Conservation (phyloP, 164 flowering plant genomes). For the Annona squamosa region DNA sequence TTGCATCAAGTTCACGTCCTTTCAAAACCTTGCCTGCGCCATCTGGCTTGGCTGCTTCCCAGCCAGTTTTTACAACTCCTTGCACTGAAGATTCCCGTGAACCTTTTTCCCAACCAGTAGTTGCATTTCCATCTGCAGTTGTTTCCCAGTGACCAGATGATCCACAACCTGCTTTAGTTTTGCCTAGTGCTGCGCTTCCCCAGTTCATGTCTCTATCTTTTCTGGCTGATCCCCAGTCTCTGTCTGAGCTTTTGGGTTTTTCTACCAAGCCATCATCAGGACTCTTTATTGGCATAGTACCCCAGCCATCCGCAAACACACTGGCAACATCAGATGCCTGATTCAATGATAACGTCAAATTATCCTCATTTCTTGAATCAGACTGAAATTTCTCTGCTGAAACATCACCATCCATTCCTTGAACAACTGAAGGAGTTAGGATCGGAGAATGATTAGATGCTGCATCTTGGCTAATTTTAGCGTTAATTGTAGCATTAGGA, state of each 20-base stretch:
- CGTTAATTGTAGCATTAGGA: background rate
- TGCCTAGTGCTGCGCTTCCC: background rate
- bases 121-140: slow-evolving; percentile 19
- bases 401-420: background rate
- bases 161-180: background rate
- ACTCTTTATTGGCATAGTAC: background rate
- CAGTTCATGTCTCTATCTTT: slow-evolving; percentile 1
- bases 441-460: background rate
- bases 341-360: background rate
- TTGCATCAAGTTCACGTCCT: background rate
- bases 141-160: background rate
- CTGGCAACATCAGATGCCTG: background rate
- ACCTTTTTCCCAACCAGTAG: slow-evolving; percentile 26
- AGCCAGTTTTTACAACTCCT: slow-evolving; percentile 36
- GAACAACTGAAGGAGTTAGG: background rate
- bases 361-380: background rate
- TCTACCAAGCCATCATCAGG: background rate
- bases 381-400: background rate
- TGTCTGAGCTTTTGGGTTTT: slow-evolving; percentile 3
- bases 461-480: background rate
- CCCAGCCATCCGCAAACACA: slow-evolving; percentile 6
- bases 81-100: slow-evolving; percentile 11
- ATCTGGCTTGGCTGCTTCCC: slow-evolving; percentile 29
- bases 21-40: background rate
- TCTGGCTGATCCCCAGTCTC: background rate